These are phyloP conservation scores for Pharnaceum exiguum DNA, from an alignment of 148 eudicot species.

Conservation along the genomic window DNA sequence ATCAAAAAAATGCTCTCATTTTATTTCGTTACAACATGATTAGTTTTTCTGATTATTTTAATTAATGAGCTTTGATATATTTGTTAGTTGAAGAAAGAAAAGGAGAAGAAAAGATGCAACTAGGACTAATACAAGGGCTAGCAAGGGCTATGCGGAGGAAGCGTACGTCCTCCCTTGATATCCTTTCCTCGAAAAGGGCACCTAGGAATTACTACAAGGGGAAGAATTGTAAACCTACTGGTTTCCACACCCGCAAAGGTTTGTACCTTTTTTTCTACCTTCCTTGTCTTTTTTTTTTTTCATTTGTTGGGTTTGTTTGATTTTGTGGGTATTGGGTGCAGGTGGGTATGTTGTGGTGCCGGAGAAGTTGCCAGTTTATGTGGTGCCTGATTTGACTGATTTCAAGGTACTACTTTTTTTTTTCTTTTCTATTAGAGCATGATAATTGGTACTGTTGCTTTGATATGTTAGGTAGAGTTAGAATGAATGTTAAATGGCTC, in stretches of 20 bases:
- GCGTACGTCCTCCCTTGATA: constrained; percentile 80
- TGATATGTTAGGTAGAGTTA: no score
- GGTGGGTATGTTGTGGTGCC: constrained; percentile 72
- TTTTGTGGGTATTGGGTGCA: constrained; percentile 18
- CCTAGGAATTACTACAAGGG: constrained; percentile 91
- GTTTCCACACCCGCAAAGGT: constrained; percentile 99
- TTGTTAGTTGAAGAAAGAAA: not conserved
- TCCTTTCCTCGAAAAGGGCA: constrained; percentile 66
- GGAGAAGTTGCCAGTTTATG: constrained; percentile 66
- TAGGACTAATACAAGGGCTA: constrained; percentile 65
- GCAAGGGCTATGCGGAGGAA: constrained; percentile 78
- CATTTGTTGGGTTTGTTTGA: not conserved
- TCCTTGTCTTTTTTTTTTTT: not conserved
- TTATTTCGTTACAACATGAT: no score
- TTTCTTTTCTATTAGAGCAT: no score
- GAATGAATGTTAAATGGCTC: no score
- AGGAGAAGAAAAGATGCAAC: constrained; percentile 56
- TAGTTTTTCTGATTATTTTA: no score
- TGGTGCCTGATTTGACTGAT: constrained; percentile 61
- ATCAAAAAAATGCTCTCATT: no score
- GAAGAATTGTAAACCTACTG: constrained; percentile 93
- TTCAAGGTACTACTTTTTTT: constrained; percentile 43
- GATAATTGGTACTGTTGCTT: no score
- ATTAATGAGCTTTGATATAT: not conserved
- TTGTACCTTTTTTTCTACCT: not conserved